Conservation (phyloP, 345 rosid genomes). For the Rhizophora apiculata region DNA sequence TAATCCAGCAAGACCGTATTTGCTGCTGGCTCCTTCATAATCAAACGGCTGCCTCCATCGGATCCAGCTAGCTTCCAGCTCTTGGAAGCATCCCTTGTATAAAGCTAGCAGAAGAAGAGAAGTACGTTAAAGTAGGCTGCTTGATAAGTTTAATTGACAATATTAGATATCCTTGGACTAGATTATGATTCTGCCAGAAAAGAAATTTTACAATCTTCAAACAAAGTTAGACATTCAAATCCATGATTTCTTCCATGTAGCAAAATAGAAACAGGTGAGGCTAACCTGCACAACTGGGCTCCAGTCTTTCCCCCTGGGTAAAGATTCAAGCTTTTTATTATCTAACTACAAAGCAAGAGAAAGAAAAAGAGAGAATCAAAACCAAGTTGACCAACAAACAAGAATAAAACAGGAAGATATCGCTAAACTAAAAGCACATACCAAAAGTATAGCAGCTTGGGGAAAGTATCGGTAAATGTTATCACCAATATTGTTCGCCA, state of each 20-base stretch:
- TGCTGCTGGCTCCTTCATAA: constrained; percentile 78
- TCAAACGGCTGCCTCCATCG: constrained; percentile 62
- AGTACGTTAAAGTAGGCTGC: not conserved
- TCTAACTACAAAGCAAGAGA: constrained; percentile 54
- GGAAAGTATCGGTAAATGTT: constrained; percentile 86
- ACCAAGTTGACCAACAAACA: not conserved
- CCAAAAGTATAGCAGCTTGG: constrained; percentile 73
- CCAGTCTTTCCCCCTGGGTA: constrained; percentile 57
- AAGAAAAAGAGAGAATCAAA: not conserved
- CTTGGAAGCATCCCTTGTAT: constrained; percentile 79
- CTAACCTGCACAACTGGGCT: constrained; percentile 85
- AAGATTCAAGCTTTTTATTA: constrained; percentile 74
- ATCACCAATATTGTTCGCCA: constrained; percentile 88
- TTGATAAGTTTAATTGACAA: not conserved
- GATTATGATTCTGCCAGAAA: not conserved
- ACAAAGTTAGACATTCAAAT: not conserved
- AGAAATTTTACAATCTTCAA: not conserved
- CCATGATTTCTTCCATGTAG: not conserved
- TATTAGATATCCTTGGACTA: not conserved
- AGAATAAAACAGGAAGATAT: not conserved
- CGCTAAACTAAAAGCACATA: constrained; percentile 19
- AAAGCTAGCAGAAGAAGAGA: constrained; percentile 47
- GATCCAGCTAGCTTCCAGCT: constrained; percentile 72
- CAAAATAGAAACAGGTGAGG: not conserved
- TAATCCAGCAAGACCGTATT: constrained; percentile 63